phyloP scores from a whole-genome alignment of 257 asterid genomes.

The Scutellaria galericulata region DNA sequence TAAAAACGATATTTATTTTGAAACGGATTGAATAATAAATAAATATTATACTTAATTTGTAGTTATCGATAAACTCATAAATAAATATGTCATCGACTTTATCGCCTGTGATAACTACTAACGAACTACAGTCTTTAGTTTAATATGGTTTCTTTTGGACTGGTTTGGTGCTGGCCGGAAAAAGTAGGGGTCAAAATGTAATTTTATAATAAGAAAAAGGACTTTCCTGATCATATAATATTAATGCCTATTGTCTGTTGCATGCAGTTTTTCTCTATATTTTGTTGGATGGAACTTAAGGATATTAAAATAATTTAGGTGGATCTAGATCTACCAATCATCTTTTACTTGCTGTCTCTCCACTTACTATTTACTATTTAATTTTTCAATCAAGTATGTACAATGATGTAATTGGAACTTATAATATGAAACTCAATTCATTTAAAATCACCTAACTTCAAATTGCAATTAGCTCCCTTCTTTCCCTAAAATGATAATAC shows the following conservation, averaged over 20 bases:
- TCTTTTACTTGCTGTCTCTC: not conserved
- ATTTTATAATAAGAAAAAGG: slow-evolving; percentile 16
- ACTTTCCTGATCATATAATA: slow-evolving; percentile 16
- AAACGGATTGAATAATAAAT: no score
- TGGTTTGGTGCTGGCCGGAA: slow-evolving; percentile 29
- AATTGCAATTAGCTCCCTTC: no score
- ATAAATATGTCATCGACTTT: not conserved
- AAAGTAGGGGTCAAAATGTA: slow-evolving; percentile 36
- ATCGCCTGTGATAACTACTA: not conserved
- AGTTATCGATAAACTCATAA: no score
- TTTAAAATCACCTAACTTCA: no score
- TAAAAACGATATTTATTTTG: no score
- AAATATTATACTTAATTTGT: no score
- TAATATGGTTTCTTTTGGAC: slow-evolving; percentile 14
- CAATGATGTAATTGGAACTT: no score
- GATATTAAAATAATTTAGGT: slow-evolving; percentile 11
- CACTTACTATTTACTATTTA: no score
- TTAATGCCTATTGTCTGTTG: not conserved
- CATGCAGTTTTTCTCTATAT: slow-evolving; percentile 39
- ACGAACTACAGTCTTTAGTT: not conserved
- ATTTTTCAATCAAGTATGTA: no score
- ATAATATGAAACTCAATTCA: no score
- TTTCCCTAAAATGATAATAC: no score
- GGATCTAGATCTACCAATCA: slow-evolving; percentile 58
- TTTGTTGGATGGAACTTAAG: slow-evolving; percentile 1